Conservation (phyloP, 176 grass and related monocot species). For the Avena insularis region DNA sequence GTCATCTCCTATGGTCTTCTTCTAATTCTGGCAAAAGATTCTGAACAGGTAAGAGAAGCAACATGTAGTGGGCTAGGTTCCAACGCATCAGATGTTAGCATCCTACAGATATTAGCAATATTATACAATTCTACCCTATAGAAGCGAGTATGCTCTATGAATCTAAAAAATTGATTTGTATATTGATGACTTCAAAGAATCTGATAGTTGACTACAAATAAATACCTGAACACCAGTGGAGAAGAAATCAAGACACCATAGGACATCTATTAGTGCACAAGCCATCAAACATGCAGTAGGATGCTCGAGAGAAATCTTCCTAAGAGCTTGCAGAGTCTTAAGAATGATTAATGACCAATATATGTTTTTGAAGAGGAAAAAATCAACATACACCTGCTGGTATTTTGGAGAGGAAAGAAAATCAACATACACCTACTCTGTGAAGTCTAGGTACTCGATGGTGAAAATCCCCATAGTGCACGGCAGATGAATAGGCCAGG, state of each 20-base stretch:
- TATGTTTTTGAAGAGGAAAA: too few relatives aligned
- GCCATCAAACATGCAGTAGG: conserved; percentile 74
- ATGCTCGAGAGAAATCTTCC: conserved; percentile 87
- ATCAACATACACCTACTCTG: conserved; percentile 64
- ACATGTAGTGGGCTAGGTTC: background rate
- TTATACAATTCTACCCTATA: too few relatives aligned
- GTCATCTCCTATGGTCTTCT: background rate
- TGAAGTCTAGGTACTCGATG: conserved; percentile 91
- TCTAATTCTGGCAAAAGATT: background rate
- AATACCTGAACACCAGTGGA: conserved; percentile 78
- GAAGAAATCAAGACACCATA: conserved; percentile 83
- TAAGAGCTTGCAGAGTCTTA: conserved; percentile 81
- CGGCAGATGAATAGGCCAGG: conserved; percentile 63
- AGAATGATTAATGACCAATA: background rate
- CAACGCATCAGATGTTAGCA: too few relatives aligned
- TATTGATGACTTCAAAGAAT: too few relatives aligned
- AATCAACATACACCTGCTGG: conserved; percentile 44
- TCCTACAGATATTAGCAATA: too few relatives aligned
- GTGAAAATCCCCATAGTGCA: conserved; percentile 83
- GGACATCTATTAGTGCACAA: conserved; percentile 76
- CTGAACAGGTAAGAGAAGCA: background rate
- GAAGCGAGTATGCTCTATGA: too few relatives aligned
- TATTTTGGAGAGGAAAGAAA: too few relatives aligned
- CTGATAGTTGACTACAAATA: background rate
- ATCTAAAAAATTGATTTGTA: too few relatives aligned